Percentiles rank a stretch among this genome's conserved stretches.
Conservation (phyloP, 345 rosid genomes). For the Xanthoceras sorbifolium region DNA sequence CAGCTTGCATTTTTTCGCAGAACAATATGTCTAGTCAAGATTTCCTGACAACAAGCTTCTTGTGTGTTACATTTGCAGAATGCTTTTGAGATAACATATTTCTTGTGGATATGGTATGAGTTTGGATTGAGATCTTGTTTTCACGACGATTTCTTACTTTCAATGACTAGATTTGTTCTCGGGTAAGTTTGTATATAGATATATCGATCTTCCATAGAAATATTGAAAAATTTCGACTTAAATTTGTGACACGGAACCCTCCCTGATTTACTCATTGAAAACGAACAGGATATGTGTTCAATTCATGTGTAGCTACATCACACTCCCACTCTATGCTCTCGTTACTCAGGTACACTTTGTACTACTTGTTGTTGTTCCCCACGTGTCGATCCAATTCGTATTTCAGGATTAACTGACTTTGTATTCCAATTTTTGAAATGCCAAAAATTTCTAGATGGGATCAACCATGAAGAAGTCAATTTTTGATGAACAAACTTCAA, state of each 20-base stretch:
- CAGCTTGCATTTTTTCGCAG: background rate
- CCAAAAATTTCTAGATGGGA: slow-evolving; percentile 81
- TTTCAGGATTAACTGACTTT: background rate
- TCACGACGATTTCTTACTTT: slow-evolving; percentile 50
- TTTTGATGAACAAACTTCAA: slow-evolving; percentile 87
- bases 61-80: slow-evolving; percentile 49
- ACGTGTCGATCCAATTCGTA: background rate
- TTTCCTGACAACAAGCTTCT: slow-evolving; percentile 18
- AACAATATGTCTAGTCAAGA: background rate
- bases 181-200: slow-evolving; percentile 69
- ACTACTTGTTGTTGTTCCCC: background rate
- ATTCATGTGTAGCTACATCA: slow-evolving; percentile 82
- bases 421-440: background rate
- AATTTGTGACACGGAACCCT: background rate
- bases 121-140: slow-evolving; percentile 86
- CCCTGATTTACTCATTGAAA: background rate
- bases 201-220: too few relatives aligned
- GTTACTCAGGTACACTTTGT: slow-evolving; percentile 77
- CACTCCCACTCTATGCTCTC: slow-evolving; percentile 96
- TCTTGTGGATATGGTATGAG: slow-evolving; percentile 98
- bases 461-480: slow-evolving; percentile 92
- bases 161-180: slow-evolving; percentile 45
- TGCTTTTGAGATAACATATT: slow-evolving; percentile 94
- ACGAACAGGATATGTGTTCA: slow-evolving; percentile 69
- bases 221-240: background rate